Evolutionary conservation across 2,329 filamentous ascomycete species (phyloP).

Genomic region (Colletotrichum navitas): DNA sequence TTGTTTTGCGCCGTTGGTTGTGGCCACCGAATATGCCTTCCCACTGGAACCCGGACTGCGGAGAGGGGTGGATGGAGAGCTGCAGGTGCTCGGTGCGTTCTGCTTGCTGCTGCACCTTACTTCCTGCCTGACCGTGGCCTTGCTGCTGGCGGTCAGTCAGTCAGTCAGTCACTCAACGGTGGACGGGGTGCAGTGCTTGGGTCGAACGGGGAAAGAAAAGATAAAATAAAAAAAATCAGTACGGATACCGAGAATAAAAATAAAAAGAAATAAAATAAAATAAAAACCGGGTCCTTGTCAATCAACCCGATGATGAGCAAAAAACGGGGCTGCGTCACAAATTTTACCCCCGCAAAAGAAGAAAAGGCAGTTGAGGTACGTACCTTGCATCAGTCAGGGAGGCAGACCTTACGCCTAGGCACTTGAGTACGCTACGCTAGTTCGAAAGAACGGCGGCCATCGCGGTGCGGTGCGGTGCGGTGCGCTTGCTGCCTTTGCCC

Average conservation of each 20-base stretch:
- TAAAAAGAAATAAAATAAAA: background rate
- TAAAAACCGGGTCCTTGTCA: conserved; percentile 12
- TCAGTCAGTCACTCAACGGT: background rate
- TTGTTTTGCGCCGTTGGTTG: conserved; percentile 2
- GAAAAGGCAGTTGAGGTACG: background rate
- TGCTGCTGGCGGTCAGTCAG: background rate
- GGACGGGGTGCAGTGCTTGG: too few species aligned
- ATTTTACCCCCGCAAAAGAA: conserved; percentile 43
- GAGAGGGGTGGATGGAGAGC: background rate
- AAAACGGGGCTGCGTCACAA: conserved; percentile 43
- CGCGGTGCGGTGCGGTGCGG: conserved; percentile 18
- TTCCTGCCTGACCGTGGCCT: background rate
- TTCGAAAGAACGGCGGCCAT: background rate
- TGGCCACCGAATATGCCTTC: background rate
- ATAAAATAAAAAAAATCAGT: background rate
- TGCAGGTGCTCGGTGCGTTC: background rate
- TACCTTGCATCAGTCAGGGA: background rate
- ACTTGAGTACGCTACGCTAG: background rate
- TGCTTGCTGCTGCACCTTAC: background rate
- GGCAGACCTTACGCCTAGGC: too few species aligned
- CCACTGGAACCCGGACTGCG: background rate
- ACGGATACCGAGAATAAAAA: too few species aligned
- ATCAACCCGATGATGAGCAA: conserved; percentile 38
- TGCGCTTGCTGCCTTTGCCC: conserved; percentile 1
- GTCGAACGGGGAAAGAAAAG: too few species aligned